These are phyloP conservation scores for Boehmeria nivea DNA, from an alignment of 306 rosid genomes.

Conservation along the genomic window DNA sequence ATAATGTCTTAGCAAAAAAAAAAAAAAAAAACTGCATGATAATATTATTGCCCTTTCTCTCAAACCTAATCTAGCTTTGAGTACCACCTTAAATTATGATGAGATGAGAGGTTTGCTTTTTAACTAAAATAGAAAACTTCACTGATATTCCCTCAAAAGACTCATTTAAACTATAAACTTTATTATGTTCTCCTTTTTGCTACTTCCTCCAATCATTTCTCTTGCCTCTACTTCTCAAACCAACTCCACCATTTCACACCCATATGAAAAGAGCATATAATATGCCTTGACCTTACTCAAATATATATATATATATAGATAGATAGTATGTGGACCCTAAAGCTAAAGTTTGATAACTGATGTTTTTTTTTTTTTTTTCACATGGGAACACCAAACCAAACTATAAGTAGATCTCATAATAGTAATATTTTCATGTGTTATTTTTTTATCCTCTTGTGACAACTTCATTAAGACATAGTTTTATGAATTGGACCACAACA, in stretches of 20 bases:
- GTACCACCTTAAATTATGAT: conserved; percentile 6
- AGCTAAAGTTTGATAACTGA: too few relatives aligned
- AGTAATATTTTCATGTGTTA: not conserved
- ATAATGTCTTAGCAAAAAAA: too few relatives aligned
- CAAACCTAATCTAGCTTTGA: not conserved
- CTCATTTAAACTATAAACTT: not conserved
- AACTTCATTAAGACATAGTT: not conserved
- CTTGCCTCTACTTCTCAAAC: conserved; percentile 7
- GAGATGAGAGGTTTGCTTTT: not conserved
- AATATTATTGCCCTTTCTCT: not conserved
- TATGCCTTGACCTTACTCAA: not conserved
- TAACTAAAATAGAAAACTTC: not conserved
- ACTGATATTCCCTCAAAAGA: not conserved
- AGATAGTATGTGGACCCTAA: not conserved
- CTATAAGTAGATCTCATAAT: not conserved
- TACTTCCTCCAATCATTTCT: not conserved
- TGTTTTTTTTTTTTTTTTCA: not conserved
- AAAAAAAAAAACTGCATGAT: not conserved
- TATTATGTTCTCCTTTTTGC: conserved; percentile 4
- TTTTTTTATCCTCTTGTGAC: not conserved
- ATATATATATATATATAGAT: not conserved
- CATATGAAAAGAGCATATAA: not conserved
- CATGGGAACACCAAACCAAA: not conserved
- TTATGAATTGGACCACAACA: not conserved
- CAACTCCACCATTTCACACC: not conserved